phyloP scores from a whole-genome alignment of 2,329 filamentous ascomycete genomes.

The Ceratocystis destructans region DNA sequence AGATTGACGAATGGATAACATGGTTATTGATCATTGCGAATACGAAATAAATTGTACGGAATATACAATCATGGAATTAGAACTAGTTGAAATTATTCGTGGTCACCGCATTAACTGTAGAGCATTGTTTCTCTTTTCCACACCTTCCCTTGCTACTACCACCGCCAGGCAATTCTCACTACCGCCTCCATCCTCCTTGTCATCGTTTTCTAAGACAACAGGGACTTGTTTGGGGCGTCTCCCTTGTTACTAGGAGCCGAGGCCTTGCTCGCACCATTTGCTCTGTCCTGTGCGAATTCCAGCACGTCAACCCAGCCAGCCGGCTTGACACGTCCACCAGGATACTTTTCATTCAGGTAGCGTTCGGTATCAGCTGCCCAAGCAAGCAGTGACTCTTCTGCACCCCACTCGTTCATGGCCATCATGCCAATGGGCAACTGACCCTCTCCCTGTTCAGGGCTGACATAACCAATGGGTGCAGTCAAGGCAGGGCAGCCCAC shows the following conservation, averaged over 20 bases:
- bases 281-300: constrained; percentile 24
- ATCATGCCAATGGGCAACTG: constrained; percentile 47
- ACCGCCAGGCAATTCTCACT: neutral
- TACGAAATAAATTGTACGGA: neutral
- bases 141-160: neutral
- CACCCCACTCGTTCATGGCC: constrained; percentile 54
- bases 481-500: constrained; percentile 62
- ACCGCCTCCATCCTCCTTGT: neutral
- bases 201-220: constrained; percentile 16
- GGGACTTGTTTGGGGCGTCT: neutral
- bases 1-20: neutral
- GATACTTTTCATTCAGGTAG: constrained; percentile 37
- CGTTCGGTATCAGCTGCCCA: constrained; percentile 45
- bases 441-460: constrained; percentile 42
- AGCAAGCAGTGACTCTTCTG: constrained; percentile 47
- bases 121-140: neutral
- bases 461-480: constrained; percentile 60
- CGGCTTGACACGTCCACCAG: constrained; percentile 38
- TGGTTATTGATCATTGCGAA: neutral
- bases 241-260: neutral
- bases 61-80: no score
- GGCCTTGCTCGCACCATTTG: neutral
- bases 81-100: no score
- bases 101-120: no score
- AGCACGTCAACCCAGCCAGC: constrained; percentile 47